Percentiles rank a stretch among this genome's conserved stretches.
phyloP scores from a whole-genome alignment of 495 filamentous ascomycete genomes.

The Penicillium canariense region DNA sequence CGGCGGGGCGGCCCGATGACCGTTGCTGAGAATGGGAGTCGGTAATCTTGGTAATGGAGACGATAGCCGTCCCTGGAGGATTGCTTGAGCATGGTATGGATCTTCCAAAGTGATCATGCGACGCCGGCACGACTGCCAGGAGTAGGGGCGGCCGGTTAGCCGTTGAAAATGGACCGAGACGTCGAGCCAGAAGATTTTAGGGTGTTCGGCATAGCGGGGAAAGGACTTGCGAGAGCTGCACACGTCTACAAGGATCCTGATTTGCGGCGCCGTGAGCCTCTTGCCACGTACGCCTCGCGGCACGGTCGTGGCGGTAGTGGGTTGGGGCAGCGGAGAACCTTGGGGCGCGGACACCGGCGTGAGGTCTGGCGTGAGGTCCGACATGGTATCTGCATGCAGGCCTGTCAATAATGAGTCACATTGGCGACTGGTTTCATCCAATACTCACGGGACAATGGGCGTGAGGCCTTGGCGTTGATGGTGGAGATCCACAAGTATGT shows the following conservation, averaged over 20 bases:
- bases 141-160: slow-evolving; percentile 4
- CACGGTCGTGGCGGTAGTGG: not conserved
- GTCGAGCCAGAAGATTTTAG: slow-evolving; percentile 6
- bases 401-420: not conserved
- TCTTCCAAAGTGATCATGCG: slow-evolving; percentile 4
- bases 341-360: not conserved
- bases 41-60: too few relatives aligned
- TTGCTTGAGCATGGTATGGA: not conserved
- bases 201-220: not conserved
- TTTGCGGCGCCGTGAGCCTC: not conserved
- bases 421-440: not conserved
- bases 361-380: not conserved
- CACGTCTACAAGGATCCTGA: not conserved
- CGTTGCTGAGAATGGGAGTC: too few relatives aligned
- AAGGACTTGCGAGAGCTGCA: not conserved
- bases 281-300: not conserved
- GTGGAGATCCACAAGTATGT: not conserved
- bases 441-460: not conserved
- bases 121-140: slow-evolving; percentile 17
- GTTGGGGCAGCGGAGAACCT: not conserved
- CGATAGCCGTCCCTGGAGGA: too few relatives aligned
- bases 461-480: not conserved
- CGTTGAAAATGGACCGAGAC: not conserved
- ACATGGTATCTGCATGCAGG: not conserved
- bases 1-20: too few relatives aligned